phyloP scores from a whole-genome alignment of 345 rosid species.

The Ceriops decandra region DNA sequence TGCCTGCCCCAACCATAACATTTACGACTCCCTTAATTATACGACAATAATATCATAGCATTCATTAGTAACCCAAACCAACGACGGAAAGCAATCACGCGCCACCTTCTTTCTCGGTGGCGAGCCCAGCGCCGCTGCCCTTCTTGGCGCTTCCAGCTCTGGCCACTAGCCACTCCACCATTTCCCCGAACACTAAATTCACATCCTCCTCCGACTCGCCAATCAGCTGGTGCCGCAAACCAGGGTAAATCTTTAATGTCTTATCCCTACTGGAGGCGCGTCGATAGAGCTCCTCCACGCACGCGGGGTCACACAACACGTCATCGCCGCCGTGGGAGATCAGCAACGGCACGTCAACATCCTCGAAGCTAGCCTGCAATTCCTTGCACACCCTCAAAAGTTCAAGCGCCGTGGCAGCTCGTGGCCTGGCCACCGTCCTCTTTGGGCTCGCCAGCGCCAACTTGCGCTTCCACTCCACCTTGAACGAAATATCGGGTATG shows the following conservation, averaged over 20 bases:
- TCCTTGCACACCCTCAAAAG: constrained; percentile 66
- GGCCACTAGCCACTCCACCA: constrained; percentile 61
- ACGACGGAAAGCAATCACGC: background rate
- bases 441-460: constrained; percentile 64
- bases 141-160: constrained; percentile 29
- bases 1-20: too few species aligned
- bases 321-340: constrained; percentile 81
- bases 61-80: too few species aligned
- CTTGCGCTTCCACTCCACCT: constrained; percentile 75
- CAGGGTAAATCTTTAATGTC: constrained; percentile 63
- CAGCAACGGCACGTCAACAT: constrained; percentile 70
- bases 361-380: constrained; percentile 72
- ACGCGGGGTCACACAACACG: constrained; percentile 68
- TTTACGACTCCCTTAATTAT: too few species aligned
- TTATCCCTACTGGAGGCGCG: constrained; percentile 70
- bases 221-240: constrained; percentile 86
- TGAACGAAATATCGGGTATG: constrained; percentile 60
- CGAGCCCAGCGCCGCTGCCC: background rate
- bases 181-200: constrained; percentile 64
- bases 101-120: background rate
- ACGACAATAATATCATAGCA: too few species aligned
- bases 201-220: constrained; percentile 79
- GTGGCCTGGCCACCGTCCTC: constrained; percentile 54
- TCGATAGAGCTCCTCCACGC: constrained; percentile 60
- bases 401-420: constrained; percentile 88